Base-by-base conservation (phyloP, 257 asterid genomes). In the Solanum peruvianum region DNA sequence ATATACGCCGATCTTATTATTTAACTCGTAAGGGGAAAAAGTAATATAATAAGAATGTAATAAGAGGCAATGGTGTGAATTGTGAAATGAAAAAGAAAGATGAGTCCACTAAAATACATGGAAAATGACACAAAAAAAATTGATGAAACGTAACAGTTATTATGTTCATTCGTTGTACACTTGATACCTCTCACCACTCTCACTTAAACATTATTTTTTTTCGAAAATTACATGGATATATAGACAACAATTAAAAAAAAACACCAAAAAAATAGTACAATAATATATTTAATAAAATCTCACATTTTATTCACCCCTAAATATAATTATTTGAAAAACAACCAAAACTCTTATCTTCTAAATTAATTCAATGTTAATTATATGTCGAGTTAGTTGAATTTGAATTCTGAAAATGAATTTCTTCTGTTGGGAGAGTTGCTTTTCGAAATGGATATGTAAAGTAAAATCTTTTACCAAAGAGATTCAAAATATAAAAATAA, bases 81-180 rank as follows among this genome's bases (percentile, higher is more conserved):
- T 9, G 44, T 80, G n/a, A 80, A 47, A 47, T 80, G 85, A 47
- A 45, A 80, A 77, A 29, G 64, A 80, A 80, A 47, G 66, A 47
- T 10, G 39, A 45, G 27, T 80, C 85, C 85, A 47, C 85, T 47
- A 47, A 80, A 47, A 47, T 80, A 47, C 85, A 80, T 80, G 67
- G 29, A 27, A 47, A 80, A 80, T 29, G 44, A 80, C 67, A 10
- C 25, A 27, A 47, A 27, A 47, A 16, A 47, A 9, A 5, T 29
- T 47, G 44, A 80, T 80, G 44, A 15, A 80, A 45, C 27, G 18
- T 37, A 72, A 73, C 82, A 39, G 20, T 39, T 21, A 9, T 72
- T 71, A 18, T 18, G 4, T 35, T 35, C 27, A 72, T 72, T 69
- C 31, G 31, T 35, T 72, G 80, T 73, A 37, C 47, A 73, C 52